Percentiles rank a stretch among this genome's conserved stretches.
These are phyloP conservation scores for Trichoderma reesei DNA, from an alignment of 495 filamentous ascomycete genomes.

Conservation along the genomic window DNA sequence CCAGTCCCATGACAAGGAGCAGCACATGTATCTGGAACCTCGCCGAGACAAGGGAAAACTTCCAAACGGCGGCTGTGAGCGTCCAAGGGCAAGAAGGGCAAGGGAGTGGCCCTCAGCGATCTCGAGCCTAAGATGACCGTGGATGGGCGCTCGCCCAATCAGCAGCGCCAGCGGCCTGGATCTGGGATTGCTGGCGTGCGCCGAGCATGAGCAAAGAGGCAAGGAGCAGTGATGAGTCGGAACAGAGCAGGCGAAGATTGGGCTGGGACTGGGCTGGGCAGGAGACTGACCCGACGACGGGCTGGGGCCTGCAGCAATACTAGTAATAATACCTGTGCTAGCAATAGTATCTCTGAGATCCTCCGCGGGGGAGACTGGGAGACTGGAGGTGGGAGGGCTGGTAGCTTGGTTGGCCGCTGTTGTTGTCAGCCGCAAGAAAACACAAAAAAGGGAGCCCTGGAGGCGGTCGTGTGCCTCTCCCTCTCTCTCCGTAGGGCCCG, in stretches of 20 bases:
- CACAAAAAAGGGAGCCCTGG: not conserved
- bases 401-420: not conserved
- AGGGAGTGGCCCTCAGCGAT: constrained; percentile 6
- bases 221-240: not conserved
- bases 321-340: no score
- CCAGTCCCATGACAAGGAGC: constrained; percentile 3
- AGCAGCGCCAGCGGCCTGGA: not conserved
- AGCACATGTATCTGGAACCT: not conserved
- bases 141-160: not conserved
- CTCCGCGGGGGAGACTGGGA: no score
- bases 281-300: not conserved
- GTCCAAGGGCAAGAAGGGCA: not conserved
- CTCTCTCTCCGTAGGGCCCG: not conserved
- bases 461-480: not conserved
- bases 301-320: not conserved
- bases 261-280: not conserved
- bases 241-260: not conserved
- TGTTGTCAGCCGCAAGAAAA: not conserved
- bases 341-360: no score
- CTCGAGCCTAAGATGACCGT: not conserved
- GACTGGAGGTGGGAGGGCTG: no score
- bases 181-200: not conserved
- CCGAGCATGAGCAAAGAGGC: not conserved
- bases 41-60: not conserved
- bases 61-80: not conserved